These are phyloP conservation scores for Fusarium sp. DNA, from an alignment of 2,329 filamentous ascomycete genomes.

Conservation along the genomic window DNA sequence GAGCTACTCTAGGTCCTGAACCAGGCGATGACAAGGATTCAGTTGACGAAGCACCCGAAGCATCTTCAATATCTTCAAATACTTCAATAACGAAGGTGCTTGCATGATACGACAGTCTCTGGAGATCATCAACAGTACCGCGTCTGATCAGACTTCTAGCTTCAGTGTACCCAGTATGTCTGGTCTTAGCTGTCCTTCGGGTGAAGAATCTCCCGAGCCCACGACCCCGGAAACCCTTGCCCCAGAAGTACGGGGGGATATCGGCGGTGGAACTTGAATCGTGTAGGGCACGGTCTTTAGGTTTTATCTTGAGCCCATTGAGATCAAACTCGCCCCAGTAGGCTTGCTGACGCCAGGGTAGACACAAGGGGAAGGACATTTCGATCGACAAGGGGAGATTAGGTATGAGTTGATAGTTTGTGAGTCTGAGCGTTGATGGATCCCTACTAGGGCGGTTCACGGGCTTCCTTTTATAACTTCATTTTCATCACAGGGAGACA, in stretches of 20 bases:
- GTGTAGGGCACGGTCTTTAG: slow-evolving; percentile 6
- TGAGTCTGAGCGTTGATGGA: slow-evolving; percentile 32
- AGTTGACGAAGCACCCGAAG: slow-evolving; percentile 11
- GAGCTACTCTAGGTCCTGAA: slow-evolving; percentile 17
- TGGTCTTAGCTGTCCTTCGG: slow-evolving; percentile 10
- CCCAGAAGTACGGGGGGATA: slow-evolving; percentile 33
- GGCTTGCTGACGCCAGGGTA: slow-evolving; percentile 31
- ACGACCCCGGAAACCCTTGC: slow-evolving; percentile 31
- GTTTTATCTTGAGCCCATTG: slow-evolving; percentile 34
- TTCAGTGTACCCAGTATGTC: slow-evolving; percentile 31
- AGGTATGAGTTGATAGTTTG: neutral
- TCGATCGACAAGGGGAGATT: slow-evolving; percentile 34
- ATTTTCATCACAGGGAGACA: neutral
- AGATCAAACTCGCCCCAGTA: slow-evolving; percentile 40
- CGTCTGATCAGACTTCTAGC: slow-evolving; percentile 29
- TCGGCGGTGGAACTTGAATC: neutral
- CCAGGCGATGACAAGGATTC: slow-evolving; percentile 11
- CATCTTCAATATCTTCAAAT: slow-evolving; percentile 28
- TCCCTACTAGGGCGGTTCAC: slow-evolving; percentile 6
- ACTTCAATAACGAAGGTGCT: slow-evolving; percentile 29
- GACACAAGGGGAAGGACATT: slow-evolving; percentile 32
- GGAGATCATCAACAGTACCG: slow-evolving; percentile 26
- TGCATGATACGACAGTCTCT: slow-evolving; percentile 26
- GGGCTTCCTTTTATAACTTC: slow-evolving; percentile 20
- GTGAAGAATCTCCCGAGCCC: slow-evolving; percentile 20